Conservation (phyloP, 352 stramenopile genomes). For the Pythium aristosporum region DNA sequence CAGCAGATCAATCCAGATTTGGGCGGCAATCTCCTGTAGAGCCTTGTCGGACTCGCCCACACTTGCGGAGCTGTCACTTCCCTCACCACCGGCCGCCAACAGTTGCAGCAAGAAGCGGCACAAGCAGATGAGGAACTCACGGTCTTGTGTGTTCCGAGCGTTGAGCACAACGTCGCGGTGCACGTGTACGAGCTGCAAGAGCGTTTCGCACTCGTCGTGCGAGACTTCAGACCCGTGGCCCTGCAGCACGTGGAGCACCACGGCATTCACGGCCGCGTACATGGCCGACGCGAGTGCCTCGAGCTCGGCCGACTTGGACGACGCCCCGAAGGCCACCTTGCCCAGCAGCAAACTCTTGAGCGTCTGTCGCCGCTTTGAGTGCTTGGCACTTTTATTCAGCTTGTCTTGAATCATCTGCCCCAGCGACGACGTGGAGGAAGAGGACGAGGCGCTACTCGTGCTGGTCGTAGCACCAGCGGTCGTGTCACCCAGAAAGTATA, state of each 20-base stretch:
- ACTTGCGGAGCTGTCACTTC: neutral
- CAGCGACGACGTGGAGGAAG: slow-evolving; percentile 16
- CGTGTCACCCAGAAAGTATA: slow-evolving; percentile 58
- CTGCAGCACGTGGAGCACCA: slow-evolving; percentile 63
- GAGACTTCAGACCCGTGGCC: slow-evolving; percentile 48
- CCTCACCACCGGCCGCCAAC: slow-evolving; percentile 18
- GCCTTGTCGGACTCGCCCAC: slow-evolving; percentile 26
- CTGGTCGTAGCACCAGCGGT: slow-evolving; percentile 33
- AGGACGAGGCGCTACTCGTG: slow-evolving; percentile 23
- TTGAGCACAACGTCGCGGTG: slow-evolving; percentile 61
- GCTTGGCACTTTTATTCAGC: slow-evolving; percentile 25
- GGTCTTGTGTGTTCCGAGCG: slow-evolving; percentile 52
- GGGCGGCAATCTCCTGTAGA: slow-evolving; percentile 50
- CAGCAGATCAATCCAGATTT: slow-evolving; percentile 73
- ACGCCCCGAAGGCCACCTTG: slow-evolving; percentile 43
- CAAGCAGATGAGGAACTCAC: slow-evolving; percentile 61
- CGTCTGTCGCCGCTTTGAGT: slow-evolving; percentile 28
- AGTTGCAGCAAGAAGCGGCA: slow-evolving; percentile 65
- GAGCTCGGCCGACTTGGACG: slow-evolving; percentile 51
- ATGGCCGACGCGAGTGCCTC: slow-evolving; percentile 51
- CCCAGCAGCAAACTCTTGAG: slow-evolving; percentile 53
- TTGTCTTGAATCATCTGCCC: slow-evolving; percentile 28
- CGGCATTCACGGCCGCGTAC: slow-evolving; percentile 50
- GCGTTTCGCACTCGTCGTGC: slow-evolving; percentile 46
- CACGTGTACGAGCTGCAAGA: slow-evolving; percentile 58